These are phyloP conservation scores for Rhypophila decipiens DNA, from an alignment of 495 filamentous ascomycete genomes.

Conservation along the genomic window DNA sequence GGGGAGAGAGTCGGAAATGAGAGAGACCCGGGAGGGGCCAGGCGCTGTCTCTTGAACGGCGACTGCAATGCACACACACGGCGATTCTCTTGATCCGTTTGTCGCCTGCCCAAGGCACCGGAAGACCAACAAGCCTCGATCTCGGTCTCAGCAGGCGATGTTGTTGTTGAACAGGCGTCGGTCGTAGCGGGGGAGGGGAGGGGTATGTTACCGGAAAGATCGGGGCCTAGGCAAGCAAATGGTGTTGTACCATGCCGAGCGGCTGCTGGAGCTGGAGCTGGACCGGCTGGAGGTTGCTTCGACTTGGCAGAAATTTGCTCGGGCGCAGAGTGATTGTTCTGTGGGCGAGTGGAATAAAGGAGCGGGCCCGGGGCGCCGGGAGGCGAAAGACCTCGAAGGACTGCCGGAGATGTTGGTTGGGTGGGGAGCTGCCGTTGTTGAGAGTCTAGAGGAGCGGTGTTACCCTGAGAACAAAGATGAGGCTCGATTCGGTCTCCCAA, in stretches of 20 bases:
- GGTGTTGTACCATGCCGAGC: constrained; percentile 20
- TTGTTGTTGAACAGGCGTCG: constrained; percentile 1
- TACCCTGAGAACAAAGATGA: constrained; percentile 7
- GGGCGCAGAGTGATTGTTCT: not conserved
- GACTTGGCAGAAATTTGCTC: constrained; percentile 7
- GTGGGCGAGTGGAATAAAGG: constrained; percentile 6
- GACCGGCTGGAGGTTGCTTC: too few species aligned
- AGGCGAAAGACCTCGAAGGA: constrained; percentile 4
- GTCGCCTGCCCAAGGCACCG: constrained; percentile 12
- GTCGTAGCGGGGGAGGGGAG: not conserved
- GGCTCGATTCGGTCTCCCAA: constrained; percentile 9
- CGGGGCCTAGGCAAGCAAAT: constrained; percentile 4
- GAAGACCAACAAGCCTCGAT: not conserved
- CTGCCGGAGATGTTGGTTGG: constrained; percentile 6
- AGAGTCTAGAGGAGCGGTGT: constrained; percentile 7
- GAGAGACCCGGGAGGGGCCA: constrained; percentile 20
- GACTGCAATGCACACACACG: constrained; percentile 8
- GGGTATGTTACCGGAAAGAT: not conserved
- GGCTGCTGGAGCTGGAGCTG: too few species aligned
- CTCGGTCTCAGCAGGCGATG: not conserved
- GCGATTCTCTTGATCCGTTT: constrained; percentile 5
- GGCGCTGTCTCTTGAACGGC: constrained; percentile 20
- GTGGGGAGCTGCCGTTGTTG: constrained; percentile 2
- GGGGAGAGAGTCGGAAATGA: constrained; percentile 20
- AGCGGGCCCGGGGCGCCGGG: constrained; percentile 8